phyloP scores from a whole-genome alignment of 2,329 filamentous ascomycete genomes.

The Cladosporium sp. region DNA sequence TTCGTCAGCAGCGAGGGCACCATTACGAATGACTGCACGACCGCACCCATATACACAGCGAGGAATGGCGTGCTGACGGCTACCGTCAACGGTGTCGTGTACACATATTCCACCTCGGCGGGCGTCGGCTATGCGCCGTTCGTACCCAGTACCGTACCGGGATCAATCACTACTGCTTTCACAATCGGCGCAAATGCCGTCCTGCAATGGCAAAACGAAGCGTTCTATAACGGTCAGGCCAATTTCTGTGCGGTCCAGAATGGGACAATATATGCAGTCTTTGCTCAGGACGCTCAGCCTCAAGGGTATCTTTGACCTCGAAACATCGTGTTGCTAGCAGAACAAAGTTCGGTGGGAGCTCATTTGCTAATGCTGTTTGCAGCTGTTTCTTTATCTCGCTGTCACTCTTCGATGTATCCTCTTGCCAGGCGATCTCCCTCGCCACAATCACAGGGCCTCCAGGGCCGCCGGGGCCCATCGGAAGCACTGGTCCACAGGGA shows the following conservation, averaged over 20 bases:
- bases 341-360: not conserved
- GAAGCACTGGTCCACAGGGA: constrained; percentile 7
- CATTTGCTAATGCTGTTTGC: not conserved
- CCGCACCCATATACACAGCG: constrained; percentile 33
- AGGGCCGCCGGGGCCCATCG: constrained; percentile 12
- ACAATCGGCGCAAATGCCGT: constrained; percentile 26
- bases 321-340: not conserved
- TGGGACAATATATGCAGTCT: constrained; percentile 36
- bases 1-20: constrained; percentile 33
- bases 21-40: constrained; percentile 36
- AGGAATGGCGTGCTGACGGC: constrained; percentile 33
- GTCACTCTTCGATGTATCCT: constrained; percentile 31
- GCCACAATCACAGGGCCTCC: constrained; percentile 16
- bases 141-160: constrained; percentile 31
- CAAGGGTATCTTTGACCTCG: constrained; percentile 17
- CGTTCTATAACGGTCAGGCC: constrained; percentile 35
- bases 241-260: constrained; percentile 35
- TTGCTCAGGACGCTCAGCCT: constrained; percentile 30
- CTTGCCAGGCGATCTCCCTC: constrained; percentile 29
- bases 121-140: constrained; percentile 30
- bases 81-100: constrained; percentile 29
- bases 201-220: constrained; percentile 32
- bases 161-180: constrained; percentile 33
- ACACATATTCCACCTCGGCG: constrained; percentile 34
- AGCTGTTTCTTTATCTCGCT: constrained; percentile 32